Conservation (phyloP, 345 rosid species). For the Psidium guajava region DNA sequence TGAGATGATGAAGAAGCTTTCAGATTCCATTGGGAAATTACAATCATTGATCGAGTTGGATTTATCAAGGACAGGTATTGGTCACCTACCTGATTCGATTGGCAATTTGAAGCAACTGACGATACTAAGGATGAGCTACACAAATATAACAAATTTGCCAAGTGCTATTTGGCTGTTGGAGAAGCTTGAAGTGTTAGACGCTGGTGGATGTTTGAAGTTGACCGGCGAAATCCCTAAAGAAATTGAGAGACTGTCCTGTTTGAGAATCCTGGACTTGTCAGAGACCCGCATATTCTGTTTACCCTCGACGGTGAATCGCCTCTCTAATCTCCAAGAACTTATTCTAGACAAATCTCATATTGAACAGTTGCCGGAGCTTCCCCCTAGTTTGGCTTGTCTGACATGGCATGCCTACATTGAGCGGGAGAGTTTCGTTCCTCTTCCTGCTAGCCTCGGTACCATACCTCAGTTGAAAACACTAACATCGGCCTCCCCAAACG, state of each 20-base stretch:
- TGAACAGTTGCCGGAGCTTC: no score
- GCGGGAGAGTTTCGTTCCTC: accelerated
- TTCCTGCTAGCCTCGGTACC: background rate
- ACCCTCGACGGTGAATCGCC: background rate
- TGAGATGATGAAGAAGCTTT: accelerated
- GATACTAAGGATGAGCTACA: background rate
- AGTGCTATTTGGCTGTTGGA: background rate
- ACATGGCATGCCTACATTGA: accelerated
- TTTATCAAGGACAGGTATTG: background rate
- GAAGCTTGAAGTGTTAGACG: background rate
- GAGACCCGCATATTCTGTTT: accelerated
- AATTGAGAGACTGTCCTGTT: background rate
- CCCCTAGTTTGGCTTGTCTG: background rate
- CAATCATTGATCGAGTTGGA: background rate
- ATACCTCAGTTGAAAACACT: background rate
- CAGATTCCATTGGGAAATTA: background rate
- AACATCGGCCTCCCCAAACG: background rate
- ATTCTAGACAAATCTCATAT: background rate
- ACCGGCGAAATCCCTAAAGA: background rate
- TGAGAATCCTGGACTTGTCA: background rate
- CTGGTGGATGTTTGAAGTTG: background rate
- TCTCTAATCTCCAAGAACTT: background rate
- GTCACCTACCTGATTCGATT: background rate
- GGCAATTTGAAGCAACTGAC: background rate
- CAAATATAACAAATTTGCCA: background rate